A percentile compares a stretch with the other conserved stretches of the same genome.
phyloP scores from a whole-genome alignment of 306 rosid genomes.

The Cucurbita pepo region DNA sequence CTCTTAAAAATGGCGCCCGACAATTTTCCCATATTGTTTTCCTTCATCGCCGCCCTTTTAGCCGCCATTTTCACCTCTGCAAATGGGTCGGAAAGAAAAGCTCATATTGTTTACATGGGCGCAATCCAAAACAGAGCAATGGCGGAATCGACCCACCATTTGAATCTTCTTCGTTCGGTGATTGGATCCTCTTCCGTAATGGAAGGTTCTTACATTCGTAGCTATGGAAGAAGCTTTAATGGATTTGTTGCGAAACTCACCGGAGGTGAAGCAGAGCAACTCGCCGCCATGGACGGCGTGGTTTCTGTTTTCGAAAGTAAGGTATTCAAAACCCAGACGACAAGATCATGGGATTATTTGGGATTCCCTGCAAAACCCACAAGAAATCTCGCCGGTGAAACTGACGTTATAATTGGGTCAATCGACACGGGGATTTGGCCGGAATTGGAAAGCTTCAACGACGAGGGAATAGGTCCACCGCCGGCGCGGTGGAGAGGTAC shows the following conservation, averaged over 20 bases:
- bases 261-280: slow-evolving; percentile 2
- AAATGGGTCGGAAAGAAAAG: not conserved
- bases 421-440: slow-evolving; percentile 23
- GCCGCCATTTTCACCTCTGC: not conserved
- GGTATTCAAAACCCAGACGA: slow-evolving; percentile 9
- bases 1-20: not conserved
- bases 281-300: slow-evolving; percentile 10
- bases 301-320: slow-evolving; percentile 16
- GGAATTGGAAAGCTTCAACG: slow-evolving; percentile 15
- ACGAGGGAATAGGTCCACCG: slow-evolving; percentile 11
- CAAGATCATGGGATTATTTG: slow-evolving; percentile 28
- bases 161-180: not conserved
- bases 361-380: not conserved
- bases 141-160: not conserved
- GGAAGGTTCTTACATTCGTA: not conserved
- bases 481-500: slow-evolving; percentile 19
- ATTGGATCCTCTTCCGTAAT: not conserved
- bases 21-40: not conserved
- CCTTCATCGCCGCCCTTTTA: not conserved
- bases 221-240: slow-evolving; percentile 22
- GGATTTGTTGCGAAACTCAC: slow-evolving; percentile 20
- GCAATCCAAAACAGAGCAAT: not conserved
- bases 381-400: not conserved
- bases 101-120: slow-evolving; percentile 12
- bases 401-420: slow-evolving; percentile 15